A percentile compares a stretch with the other conserved stretches of the same genome.
Evolutionary conservation across 345 rosid genomes (phyloP).

Genomic region (Geranium rotundifolium): DNA sequence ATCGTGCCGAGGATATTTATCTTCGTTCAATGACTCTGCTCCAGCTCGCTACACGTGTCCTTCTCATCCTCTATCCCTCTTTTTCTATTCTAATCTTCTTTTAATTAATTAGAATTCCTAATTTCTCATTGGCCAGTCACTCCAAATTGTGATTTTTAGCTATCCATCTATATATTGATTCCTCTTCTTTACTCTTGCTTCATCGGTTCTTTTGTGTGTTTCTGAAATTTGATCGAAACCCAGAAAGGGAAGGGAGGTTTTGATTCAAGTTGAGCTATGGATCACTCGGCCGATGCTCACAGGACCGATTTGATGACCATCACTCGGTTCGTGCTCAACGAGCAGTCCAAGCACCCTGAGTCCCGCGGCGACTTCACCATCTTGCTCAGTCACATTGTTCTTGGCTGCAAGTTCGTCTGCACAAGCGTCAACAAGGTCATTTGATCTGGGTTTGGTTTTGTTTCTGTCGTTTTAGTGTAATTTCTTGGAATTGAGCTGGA

Average conservation of each 20-base stretch:
- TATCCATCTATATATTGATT: background rate
- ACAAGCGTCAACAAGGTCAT: slow-evolving; percentile 85
- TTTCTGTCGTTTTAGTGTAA: too few species aligned
- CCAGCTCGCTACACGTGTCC: background rate
- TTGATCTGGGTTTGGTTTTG: background rate
- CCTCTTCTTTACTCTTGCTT: background rate
- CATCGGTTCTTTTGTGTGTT: background rate
- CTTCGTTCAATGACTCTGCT: background rate
- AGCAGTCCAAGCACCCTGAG: slow-evolving; percentile 83
- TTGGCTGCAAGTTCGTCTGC: slow-evolving; percentile 99
- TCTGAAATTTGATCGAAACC: background rate
- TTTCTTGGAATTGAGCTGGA: background rate
- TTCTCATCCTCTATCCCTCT: background rate
- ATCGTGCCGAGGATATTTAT: background rate
- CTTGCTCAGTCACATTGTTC: slow-evolving; percentile 83
- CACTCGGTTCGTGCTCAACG: slow-evolving; percentile 73
- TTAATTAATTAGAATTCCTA: background rate
- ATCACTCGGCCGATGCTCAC: slow-evolving; percentile 73
- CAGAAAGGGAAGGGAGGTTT: background rate
- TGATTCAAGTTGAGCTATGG: slow-evolving; percentile 32
- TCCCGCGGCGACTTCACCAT: slow-evolving; percentile 96
- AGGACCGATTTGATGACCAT: slow-evolving; percentile 97
- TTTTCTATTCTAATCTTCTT: background rate
- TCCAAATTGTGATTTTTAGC: background rate
- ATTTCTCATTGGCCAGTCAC: background rate